Evolutionary conservation across 2,329 filamentous ascomycete species (phyloP), one percentile per base, ranked within the genome.

Genomic region (Arthrobotrys iridis): DNA sequence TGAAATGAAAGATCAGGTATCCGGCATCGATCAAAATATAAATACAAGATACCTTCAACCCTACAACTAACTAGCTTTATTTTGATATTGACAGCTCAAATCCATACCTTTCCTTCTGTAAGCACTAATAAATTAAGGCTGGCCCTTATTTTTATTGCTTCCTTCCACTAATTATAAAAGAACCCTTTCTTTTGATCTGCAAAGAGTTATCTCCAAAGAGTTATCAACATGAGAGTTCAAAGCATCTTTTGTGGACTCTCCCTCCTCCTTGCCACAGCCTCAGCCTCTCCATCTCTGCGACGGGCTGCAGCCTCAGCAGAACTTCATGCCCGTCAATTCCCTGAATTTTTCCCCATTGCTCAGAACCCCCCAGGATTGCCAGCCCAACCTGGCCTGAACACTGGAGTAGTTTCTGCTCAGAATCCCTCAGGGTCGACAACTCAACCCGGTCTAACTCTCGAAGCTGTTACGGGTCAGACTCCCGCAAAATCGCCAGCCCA

Each of bases 221-320:
- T 13, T 13, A 15, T 10, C 28, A 55, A 55, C 35, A 55, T 55
- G 50, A 55, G 37, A 30, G 5, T 55, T 37, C n/a, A 15, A 22
- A 18, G 50, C 50, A 35, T 55, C 24, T 55, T 55, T 13, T 55
- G 35, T 7, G 50, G 15, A 15, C 50, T 55, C 50, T 20, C 50
- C 8, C 15, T 55, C 50, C 30, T 55, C 30, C 50, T 55, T 18
- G 50, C 50, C 15, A 20, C 50, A 2, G 30, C 50, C 4, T 22
- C 50, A 7, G 50, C 50, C 18, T 55, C 50, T 8, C 50, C 50
- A 3, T 15, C 50, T 1, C 13, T 55, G 50, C 50, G 50, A 37
- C 30, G 50, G 7, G 28, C 28, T 6, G 50, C 30, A 2, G 30
- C 50, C 30, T 18, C 15, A 1, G 50, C 50, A 10, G 28, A 55